Base-by-base conservation (phyloP, 2,329 filamentous ascomycete genomes). In the Diaporthe sp. region DNA sequence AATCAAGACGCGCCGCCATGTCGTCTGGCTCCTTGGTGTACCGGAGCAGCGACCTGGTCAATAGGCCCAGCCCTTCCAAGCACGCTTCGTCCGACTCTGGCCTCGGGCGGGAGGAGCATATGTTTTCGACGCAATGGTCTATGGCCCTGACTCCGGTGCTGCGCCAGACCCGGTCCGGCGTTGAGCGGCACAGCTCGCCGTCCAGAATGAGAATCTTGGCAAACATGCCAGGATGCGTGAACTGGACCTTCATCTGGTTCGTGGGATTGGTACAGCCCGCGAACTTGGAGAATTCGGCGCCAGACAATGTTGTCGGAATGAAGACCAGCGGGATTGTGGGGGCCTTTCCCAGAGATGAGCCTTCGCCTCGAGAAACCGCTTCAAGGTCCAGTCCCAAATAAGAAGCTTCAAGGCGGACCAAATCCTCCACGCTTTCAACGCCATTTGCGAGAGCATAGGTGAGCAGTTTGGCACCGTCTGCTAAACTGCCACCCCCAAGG, bases 171-270 rank as follows among this genome's bases (percentile, higher is more conserved):
- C 53, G 31, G 53, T 55, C 53, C 53, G 53, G 53, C 15, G 53
- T 55, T 19, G 53, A 55, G 28, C 53, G 53, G 53, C 53, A 55
- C 28, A 55, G 25, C 53, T 55, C 53, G 28, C 53, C 53, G 53
- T 55, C 53, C 10, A 55, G 53, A 22, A 55, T 6, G 17, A 55
- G 28, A 19, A 55, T 28, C 53, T 55, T 55, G 53, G 53, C 25
- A 13, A 55, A 55, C 53, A 55, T 55, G 53, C 53, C 53, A 19
- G 53, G 53, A 31, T 55, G 53, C 13, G 53, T 55, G 7, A 55
- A 55, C 15, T 31, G 53, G 53, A 55, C 53, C 53, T 55, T 55
- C 53, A 55, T 55, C 6, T 31, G 53, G 53, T 55, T 55, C 53
- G 13, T 19, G 15, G 53, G 25, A 19, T 55, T 55, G 13, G 53